Evolutionary conservation across 345 rosid genomes (phyloP).

Genomic region (Hibiscus syriacus): DNA sequence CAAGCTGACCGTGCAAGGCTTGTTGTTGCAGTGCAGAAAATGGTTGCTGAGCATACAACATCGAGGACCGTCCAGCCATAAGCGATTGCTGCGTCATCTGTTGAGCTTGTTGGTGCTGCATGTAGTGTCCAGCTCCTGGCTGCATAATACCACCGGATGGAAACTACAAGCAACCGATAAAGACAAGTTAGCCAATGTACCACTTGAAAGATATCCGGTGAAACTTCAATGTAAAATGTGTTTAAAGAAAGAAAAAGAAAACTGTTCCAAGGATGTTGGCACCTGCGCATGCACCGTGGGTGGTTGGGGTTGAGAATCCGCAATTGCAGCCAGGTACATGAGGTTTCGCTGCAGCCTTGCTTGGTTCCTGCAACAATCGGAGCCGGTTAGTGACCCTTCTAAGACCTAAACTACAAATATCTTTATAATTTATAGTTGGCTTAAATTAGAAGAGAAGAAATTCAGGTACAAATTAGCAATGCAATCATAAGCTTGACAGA

Average conservation of each 20-base stretch:
- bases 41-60: slow-evolving; percentile 79
- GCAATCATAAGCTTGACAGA: neutral
- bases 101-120: slow-evolving; percentile 90
- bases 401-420: neutral
- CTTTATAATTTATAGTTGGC: no score
- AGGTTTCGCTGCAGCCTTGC: slow-evolving; percentile 94
- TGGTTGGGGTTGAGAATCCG: slow-evolving; percentile 97
- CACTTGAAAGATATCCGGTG: neutral
- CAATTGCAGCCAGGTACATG: slow-evolving; percentile 97
- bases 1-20: slow-evolving; percentile 80
- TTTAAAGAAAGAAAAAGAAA: neutral
- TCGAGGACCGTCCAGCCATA: slow-evolving; percentile 85
- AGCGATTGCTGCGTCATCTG: slow-evolving; percentile 87
- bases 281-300: slow-evolving; percentile 83
- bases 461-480: neutral
- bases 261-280: neutral
- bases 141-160: slow-evolving; percentile 64
- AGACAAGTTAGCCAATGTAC: neutral
- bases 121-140: slow-evolving; percentile 64
- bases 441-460: neutral
- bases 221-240: neutral
- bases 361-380: slow-evolving; percentile 58
- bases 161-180: slow-evolving; percentile 36
- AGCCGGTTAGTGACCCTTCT: neutral
- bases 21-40: slow-evolving; percentile 73